Conservation (phyloP, 129 eudicot species). For the Pittosporum tobira region DNA sequence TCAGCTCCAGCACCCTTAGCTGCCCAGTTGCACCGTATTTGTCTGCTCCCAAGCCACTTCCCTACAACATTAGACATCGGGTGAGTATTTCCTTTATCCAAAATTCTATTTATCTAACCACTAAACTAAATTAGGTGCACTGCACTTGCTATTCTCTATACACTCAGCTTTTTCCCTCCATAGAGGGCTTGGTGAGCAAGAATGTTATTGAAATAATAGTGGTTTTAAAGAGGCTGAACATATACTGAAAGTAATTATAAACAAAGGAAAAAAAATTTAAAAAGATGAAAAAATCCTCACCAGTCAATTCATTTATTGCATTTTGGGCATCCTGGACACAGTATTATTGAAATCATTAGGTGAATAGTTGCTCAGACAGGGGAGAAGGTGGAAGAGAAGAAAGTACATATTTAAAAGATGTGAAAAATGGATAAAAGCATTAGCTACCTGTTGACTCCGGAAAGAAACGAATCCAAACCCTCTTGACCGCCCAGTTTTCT, state of each 20-base stretch:
- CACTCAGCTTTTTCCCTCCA: neutral
- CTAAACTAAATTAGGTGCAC: too few relatives aligned
- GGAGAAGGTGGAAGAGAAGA: neutral
- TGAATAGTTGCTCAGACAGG: neutral
- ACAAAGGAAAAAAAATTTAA: neutral
- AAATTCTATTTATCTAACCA: too few relatives aligned
- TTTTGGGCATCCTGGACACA: slow-evolving; percentile 60
- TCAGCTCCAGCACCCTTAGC: slow-evolving; percentile 77
- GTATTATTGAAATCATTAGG: neutral
- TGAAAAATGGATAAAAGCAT: neutral
- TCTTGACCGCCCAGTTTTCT: slow-evolving; percentile 94
- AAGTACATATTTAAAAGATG: neutral
- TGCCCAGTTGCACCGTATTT: slow-evolving; percentile 96
- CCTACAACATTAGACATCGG: slow-evolving; percentile 27
- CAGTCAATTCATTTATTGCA: slow-evolving; percentile 64
- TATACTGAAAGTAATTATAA: too few relatives aligned
- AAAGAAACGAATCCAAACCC: slow-evolving; percentile 98
- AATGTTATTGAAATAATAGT: neutral
- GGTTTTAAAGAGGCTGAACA: neutral
- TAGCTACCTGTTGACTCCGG: slow-evolving; percentile 77
- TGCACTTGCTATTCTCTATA: neutral
- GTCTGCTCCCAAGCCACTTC: slow-evolving; percentile 86
- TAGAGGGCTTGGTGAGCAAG: neutral
- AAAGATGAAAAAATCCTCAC: slow-evolving; percentile 25
- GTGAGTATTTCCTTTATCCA: too few relatives aligned